Base-by-base conservation (phyloP, 768 basidiomycete species). In the Boletellus ananas region DNA sequence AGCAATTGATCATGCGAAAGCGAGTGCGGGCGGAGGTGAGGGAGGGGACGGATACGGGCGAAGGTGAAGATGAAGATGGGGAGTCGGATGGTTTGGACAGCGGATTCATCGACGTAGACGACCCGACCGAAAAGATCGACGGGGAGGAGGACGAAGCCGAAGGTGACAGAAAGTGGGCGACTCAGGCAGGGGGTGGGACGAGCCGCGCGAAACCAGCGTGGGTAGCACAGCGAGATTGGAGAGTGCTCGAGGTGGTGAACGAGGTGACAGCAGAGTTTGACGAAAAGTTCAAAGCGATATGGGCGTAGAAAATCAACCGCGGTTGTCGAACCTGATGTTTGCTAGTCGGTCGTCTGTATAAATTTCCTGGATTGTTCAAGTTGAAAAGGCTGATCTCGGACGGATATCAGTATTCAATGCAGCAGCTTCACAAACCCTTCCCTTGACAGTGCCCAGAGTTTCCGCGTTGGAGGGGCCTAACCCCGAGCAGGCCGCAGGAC, bases 281-380 rank as follows among this genome's bases (percentile, higher is more conserved):
- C 9, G 74, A 67, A 49, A 85, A 85, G 62, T 86, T 78, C 67
- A 76, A 65, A 54, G 77, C 73, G 8, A 85, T 83, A 70, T 84
- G 83, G 84, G 83, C 84, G 0, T 76, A 17, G 54, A 34, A 18
- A 34, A 39, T 42, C n/a, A n/a, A n/a, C n/a, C n/a, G n/a, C n/a
- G n/a, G n/a, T n/a, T n/a, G n/a, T n/a, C n/a, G n/a, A n/a, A n/a
- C n/a, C n/a, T n/a, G n/a, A n/a, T n/a, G n/a, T n/a, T n/a, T n/a
- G n/a, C n/a, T n/a, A n/a, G n/a, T n/a, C n/a, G n/a, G n/a, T n/a
- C n/a, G n/a, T n/a, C n/a, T n/a, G n/a, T n/a, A n/a, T 27, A 27
- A 27, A 27, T 27, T 27, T 27, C 25, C 25, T 8, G 25, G 4
- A 27, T 27, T 4, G 25, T 8, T 27, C 25, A 27, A 4, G 25